Evolutionary conservation across 2,329 filamentous ascomycete species (phyloP), one percentile per base, ranked within the genome.

Genomic region (Fusarium pseudoanthophilum): DNA sequence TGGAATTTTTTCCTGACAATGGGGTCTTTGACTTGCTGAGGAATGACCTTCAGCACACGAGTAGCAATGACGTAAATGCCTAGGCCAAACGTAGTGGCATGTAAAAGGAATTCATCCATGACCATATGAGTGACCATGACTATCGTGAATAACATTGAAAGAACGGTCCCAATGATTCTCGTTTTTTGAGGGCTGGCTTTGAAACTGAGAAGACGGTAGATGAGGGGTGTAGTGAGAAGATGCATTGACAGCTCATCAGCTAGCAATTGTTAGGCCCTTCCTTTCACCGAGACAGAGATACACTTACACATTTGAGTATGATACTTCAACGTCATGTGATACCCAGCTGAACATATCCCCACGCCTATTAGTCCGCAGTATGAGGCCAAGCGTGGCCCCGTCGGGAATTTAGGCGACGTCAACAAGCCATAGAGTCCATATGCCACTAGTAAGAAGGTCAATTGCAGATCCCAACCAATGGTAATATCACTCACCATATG

Each of bases 241-340:
- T 84, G 83, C 83, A 85, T 85, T 0, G 77, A 81, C 16, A 81
- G 11, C 45, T 85, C 83, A 67, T 85, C 83, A 59, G 82, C 83
- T 81, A 37, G 26, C 2, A 20, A 43, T 5, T 18, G 8, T 74
- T 43, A 73, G 71, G 2, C 11, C 11, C n/a, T 5, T 8, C 9
- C 18, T 6, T 13, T 8, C 1, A 55, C 11, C 14, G 4, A 28
- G 11, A 2, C 4, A 5, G 6, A 11, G 1, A 0, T 28, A 9
- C 0, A 68, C 79, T 5, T 76, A 81, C 79, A 80, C 79, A 81
- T 81, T 43, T 81, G 79, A 11, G 79, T 81, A 36, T 81, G 79
- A 40, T 81, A 81, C 60, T 81, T 81, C 20, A 81, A 21, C 0
- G 80, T 81, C 80, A 81, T 81, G 59, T 81, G 80, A 67, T 80